Conservation (phyloP, 148 eudicot genomes). For the Silene uniflora region DNA sequence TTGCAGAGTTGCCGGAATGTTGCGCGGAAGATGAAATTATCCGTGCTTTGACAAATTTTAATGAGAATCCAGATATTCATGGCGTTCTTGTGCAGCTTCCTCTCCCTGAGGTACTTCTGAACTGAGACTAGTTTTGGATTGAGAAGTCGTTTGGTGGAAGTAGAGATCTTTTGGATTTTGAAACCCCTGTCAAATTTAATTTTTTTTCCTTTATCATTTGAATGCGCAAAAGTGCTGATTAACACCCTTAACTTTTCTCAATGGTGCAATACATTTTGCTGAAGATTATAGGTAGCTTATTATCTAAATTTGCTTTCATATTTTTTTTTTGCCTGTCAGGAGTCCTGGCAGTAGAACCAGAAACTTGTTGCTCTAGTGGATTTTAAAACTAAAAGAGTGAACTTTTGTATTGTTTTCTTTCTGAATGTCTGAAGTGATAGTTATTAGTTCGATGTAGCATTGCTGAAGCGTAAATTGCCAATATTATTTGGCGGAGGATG, state of each 20-base stretch:
- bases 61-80: constrained; percentile 58
- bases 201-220: too few relatives aligned
- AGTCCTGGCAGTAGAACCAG: background rate
- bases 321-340: too few relatives aligned
- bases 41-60: constrained; percentile 41
- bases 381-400: background rate
- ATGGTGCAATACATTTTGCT: too few relatives aligned
- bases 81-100: constrained; percentile 90
- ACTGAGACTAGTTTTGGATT: background rate
- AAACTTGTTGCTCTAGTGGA: background rate
- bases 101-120: constrained; percentile 57
- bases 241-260: too few relatives aligned
- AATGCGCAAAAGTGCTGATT: too few relatives aligned
- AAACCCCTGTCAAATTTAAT: background rate
- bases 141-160: background rate
- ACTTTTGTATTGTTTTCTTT: background rate
- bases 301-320: too few relatives aligned
- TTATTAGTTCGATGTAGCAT: background rate
- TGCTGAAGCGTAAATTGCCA: background rate
- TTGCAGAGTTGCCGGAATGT: constrained; percentile 46
- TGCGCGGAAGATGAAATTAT: constrained; percentile 58
- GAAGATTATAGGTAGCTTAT: too few relatives aligned
- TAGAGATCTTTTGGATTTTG: background rate
- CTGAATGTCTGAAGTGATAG: background rate
- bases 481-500: background rate